phyloP scores from a whole-genome alignment of 345 rosid species.

The Firmiana major region DNA sequence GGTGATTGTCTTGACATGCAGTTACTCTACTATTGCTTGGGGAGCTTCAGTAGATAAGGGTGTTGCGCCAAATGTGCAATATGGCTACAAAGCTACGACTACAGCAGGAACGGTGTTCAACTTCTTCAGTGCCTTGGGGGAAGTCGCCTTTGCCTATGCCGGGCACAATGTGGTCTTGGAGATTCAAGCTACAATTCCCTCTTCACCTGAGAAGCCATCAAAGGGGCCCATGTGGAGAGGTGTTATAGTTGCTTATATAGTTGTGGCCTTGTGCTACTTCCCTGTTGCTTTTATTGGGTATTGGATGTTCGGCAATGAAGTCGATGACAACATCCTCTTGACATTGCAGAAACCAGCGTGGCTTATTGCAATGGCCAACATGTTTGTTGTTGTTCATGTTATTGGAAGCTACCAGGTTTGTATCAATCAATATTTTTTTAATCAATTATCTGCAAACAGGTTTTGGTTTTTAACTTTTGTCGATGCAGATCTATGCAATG shows the following conservation, averaged over 20 bases:
- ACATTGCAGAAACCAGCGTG: constrained; percentile 59
- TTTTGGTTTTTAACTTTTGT: not conserved
- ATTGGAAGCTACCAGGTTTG: constrained; percentile 78
- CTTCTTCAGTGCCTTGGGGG: constrained; percentile 64
- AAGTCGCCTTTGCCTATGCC: constrained; percentile 72
- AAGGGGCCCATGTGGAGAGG: constrained; percentile 78
- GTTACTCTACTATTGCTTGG: constrained; percentile 86
- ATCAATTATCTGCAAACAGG: not conserved
- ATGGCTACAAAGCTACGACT: constrained; percentile 39
- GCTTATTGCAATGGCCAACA: constrained; percentile 65
- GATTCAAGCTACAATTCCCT: constrained; percentile 82
- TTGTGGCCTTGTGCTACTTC: constrained; percentile 74
- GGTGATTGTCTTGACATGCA: constrained; percentile 17
- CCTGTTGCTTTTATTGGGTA: constrained; percentile 72
- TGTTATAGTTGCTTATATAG: constrained; percentile 58
- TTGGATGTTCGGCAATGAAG: constrained; percentile 51
- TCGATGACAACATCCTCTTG: constrained; percentile 52
- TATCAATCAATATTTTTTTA: not conserved
- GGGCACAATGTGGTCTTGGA: constrained; percentile 79
- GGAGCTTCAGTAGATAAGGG: constrained; percentile 52
- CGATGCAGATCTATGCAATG: constrained; percentile 52
- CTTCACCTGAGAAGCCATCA: constrained; percentile 73
- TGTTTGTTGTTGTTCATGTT: constrained; percentile 74
- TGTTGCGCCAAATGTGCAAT: constrained; percentile 45
- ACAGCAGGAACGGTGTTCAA: constrained; percentile 44